Base-by-base conservation (phyloP, 495 filamentous ascomycete genomes). In the Aspergillus kassunensis region DNA sequence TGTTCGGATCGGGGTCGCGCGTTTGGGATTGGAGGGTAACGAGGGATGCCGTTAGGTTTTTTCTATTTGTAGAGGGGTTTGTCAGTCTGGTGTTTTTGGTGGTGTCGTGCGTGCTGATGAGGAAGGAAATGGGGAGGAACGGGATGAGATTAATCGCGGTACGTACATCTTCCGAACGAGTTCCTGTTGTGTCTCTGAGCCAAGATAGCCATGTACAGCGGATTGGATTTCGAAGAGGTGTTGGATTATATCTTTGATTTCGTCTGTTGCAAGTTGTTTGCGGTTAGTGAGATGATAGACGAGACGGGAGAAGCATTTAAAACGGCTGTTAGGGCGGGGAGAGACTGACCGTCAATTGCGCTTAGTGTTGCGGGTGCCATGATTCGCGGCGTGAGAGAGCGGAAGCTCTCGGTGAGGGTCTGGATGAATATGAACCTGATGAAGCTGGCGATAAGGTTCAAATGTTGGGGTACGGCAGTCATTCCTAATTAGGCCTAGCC, bases 181-280 rank as follows among this genome's bases (percentile, higher is more conserved):
- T 36, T 83, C 81, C 49, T 83, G 70, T 53, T 80, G 75, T 16
- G 82, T 82, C 41, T 77, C 77, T 12, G 80, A 69, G 33, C 85
- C 85, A 54, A 83, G 74, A 54, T 83, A 78, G 68, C 89, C 86
- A 69, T 90, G 86, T 42, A 83, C 79, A 27, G 82, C 76, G 25
- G 85, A 80, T 70, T 91, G 87, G 51, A 96, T 77, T 62, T 90
- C 83, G 75, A 88, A 95, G 43, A 97, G 84, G 59, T 91, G 86
- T 61, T 93, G 88, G 66, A 97, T 90, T 34, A 91, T 62, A 37
- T 74, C 71, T 65, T 75, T 75, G 18, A 77, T 58, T 44, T 77
- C 72, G 44, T 67, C 74, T 77, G 54, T 16, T 15, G 16, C 5
- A 10, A 25, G 9, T 20, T 12, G 31, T 47, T 19, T 25, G 13